Conservation (phyloP, 2,329 filamentous ascomycete genomes). For the Fusarium sambucinum region DNA sequence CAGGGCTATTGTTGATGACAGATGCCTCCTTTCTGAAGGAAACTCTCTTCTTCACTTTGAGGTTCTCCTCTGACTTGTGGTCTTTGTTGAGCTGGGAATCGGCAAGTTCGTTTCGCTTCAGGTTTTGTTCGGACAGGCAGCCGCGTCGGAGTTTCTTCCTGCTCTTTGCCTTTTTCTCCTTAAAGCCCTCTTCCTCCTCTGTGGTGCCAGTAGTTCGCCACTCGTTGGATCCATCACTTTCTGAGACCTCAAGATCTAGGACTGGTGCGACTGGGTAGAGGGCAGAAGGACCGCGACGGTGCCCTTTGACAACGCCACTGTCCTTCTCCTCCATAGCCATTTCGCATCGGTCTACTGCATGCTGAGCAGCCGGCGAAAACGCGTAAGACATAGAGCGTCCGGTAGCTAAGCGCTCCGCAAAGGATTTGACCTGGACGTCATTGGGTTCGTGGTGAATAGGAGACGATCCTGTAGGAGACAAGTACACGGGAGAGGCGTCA, state of each 20-base stretch:
- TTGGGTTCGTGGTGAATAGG: conserved; percentile 9
- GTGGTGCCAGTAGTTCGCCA: conserved; percentile 15
- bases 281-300: conserved; percentile 17
- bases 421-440: conserved; percentile 4
- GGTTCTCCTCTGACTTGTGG: conserved; percentile 1
- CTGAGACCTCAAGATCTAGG: background rate
- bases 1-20: background rate
- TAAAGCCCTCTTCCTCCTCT: conserved; percentile 9
- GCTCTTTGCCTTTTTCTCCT: conserved; percentile 5
- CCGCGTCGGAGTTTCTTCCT: background rate
- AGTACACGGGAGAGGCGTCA: background rate
- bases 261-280: background rate
- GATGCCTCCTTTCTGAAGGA: conserved; percentile 18
- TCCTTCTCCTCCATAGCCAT: conserved; percentile 9
- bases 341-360: conserved; percentile 26
- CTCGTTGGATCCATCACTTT: conserved; percentile 18
- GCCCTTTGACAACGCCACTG: background rate
- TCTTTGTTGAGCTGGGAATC: background rate
- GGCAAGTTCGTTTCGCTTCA: conserved; percentile 25
- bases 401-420: conserved; percentile 20
- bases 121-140: conserved; percentile 25
- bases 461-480: conserved; percentile 17
- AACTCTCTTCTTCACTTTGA: background rate
- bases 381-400: conserved; percentile 3
- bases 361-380: conserved; percentile 18